Conservation (phyloP, 1,284 basidiomycete genomes). For the Fomitopsis schrenkii region DNA sequence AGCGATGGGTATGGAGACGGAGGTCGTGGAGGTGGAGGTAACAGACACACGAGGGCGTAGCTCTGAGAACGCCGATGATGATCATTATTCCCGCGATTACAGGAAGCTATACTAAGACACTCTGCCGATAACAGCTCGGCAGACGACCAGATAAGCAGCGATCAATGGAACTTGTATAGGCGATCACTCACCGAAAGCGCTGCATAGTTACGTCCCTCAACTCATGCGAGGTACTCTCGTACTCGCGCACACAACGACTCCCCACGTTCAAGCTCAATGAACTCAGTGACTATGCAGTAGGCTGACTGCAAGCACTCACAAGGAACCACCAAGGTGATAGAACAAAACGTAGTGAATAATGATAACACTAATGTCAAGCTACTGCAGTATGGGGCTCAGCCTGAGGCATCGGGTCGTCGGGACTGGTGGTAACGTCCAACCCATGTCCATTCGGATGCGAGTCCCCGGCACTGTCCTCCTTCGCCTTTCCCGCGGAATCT, state of each 20-base stretch:
- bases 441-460: constrained; percentile 1
- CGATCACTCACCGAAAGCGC: no score
- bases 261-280: no score
- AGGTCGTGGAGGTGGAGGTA: neutral
- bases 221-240: no score
- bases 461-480: constrained; percentile 1
- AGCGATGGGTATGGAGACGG: neutral
- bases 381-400: neutral
- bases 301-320: no score
- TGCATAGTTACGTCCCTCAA: no score
- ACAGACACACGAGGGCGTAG: neutral
- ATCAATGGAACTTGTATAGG: neutral
- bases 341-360: constrained; percentile 6
- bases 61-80: neutral
- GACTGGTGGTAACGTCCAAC: neutral
- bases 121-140: neutral
- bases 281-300: no score
- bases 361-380: neutral
- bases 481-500: neutral
- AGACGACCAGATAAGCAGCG: neutral
- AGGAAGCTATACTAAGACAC: neutral
- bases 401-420: neutral
- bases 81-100: constrained; percentile 1
- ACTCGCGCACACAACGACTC: no score
- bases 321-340: neutral